These are phyloP conservation scores for Omphalea diandra DNA, from an alignment of 441 rosid genomes.

Conservation along the genomic window DNA sequence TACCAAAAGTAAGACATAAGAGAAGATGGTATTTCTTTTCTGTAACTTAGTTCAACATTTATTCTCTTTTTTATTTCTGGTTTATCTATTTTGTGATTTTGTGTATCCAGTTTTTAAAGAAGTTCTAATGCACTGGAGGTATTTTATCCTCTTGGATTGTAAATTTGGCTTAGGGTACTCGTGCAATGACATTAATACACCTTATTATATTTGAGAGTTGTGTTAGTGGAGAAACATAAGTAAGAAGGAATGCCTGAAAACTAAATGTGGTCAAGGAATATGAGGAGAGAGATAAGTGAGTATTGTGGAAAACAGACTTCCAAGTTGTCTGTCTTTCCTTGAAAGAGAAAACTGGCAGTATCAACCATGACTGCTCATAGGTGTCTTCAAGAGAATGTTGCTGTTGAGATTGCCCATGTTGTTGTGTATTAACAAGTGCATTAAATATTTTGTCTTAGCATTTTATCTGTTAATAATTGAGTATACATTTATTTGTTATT, in stretches of 20 bases:
- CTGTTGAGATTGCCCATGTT: not conserved
- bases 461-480: not conserved
- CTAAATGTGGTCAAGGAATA: not conserved
- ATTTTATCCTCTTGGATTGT: not conserved
- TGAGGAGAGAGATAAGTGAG: not conserved
- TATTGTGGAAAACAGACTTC: not conserved
- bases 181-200: not conserved
- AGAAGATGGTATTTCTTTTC: too few species aligned
- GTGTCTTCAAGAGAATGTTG: not conserved
- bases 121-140: not conserved
- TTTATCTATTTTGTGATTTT: not conserved
- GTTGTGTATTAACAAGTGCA: not conserved
- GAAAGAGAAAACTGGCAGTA: constrained; percentile 5
- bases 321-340: not conserved
- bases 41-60: too few species aligned
- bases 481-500: not conserved
- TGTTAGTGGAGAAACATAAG: not conserved
- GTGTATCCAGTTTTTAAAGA: not conserved
- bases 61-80: not conserved
- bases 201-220: not conserved
- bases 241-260: not conserved
- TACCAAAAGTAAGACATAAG: too few species aligned
- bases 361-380: not conserved
- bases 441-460: not conserved
- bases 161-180: not conserved